Conservation (phyloP, 805 yeast genomes). For the Yarrowia bubula region DNA sequence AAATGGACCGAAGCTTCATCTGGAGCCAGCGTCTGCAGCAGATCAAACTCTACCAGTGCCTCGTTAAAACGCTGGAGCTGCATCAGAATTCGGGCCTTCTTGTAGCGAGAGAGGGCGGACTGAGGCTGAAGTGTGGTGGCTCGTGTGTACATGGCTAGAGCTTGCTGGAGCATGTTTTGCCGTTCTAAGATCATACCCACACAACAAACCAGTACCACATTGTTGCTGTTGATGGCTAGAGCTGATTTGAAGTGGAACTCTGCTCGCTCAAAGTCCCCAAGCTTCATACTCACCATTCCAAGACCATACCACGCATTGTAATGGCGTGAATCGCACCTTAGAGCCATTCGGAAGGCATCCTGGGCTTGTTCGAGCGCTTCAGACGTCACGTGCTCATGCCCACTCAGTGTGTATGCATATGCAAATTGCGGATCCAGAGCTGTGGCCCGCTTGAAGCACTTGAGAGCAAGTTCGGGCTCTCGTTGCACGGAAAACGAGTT, state of each 20-base stretch:
- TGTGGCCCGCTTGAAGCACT: constrained; percentile 78
- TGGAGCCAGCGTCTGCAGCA: constrained; percentile 74
- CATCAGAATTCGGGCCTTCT: constrained; percentile 78
- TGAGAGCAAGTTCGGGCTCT: constrained; percentile 87
- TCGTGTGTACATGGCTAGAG: constrained; percentile 74
- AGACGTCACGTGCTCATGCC: constrained; percentile 83
- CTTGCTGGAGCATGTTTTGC: constrained; percentile 62
- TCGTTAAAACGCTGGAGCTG: constrained; percentile 66
- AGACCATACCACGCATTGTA: constrained; percentile 95
- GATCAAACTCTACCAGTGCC: constrained; percentile 73
- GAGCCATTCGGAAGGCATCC: constrained; percentile 75
- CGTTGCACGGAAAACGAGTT: constrained; percentile 78
- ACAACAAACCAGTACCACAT: constrained; percentile 85
- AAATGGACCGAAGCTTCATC: constrained; percentile 94
- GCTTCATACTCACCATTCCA: constrained; percentile 86
- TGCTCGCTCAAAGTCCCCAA: constrained; percentile 81
- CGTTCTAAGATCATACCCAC: constrained; percentile 91
- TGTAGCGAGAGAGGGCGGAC: constrained; percentile 82
- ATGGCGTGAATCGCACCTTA: constrained; percentile 73
- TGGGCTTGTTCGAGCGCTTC: constrained; percentile 90
- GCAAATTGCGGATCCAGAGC: constrained; percentile 67
- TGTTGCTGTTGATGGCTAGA: constrained; percentile 81
- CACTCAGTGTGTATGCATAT: constrained; percentile 89
- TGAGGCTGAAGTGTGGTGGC: constrained; percentile 83
- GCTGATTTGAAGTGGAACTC: constrained; percentile 87